Evolutionary conservation across 2,329 filamentous ascomycete genomes (phyloP).

Genomic region (Alternaria arbusti): DNA sequence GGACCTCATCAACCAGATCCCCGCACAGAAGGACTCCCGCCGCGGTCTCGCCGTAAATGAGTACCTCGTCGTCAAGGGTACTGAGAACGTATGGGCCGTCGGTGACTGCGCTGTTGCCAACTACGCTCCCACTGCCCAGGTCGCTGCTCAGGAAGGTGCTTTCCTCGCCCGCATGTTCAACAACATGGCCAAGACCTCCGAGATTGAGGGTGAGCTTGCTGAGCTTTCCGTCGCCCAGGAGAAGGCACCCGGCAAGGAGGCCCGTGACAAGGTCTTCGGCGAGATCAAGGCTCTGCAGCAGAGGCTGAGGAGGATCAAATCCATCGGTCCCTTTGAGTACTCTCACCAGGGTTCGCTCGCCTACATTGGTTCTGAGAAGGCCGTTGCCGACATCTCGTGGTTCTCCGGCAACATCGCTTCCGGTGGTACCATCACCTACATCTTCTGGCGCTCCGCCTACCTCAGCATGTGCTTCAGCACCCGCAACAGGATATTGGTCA

Average conservation of each 20-base stretch:
- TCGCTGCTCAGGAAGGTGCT: constrained; percentile 91
- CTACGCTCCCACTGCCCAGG: constrained; percentile 96
- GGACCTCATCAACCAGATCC: constrained; percentile 90
- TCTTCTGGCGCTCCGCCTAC: constrained; percentile 98
- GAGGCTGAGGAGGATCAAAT: constrained; percentile 85
- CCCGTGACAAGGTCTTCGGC: constrained; percentile 64
- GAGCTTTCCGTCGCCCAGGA: constrained; percentile 67
- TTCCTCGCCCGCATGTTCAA: constrained; percentile 98
- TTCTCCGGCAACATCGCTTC: constrained; percentile 95
- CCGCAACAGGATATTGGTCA: constrained; percentile 90
- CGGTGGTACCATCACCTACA: constrained; percentile 91
- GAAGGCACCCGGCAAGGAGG: constrained; percentile 70
- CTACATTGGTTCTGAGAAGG: constrained; percentile 98
- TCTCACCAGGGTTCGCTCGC: constrained; percentile 95
- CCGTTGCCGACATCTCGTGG: constrained; percentile 96
- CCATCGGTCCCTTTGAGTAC: constrained; percentile 98
- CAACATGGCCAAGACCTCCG: constrained; percentile 95
- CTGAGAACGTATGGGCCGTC: constrained; percentile 96
- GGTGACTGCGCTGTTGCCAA: constrained; percentile 97
- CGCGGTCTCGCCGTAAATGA: constrained; percentile 97
- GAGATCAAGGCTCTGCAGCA: constrained; percentile 89
- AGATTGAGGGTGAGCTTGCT: constrained; percentile 76
- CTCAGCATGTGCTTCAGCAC: constrained; percentile 99
- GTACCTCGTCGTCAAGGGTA: constrained; percentile 96
- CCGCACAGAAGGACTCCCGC: constrained; percentile 92